Conservation (phyloP, 768 basidiomycete genomes). For the Rubroboletus satanas region DNA sequence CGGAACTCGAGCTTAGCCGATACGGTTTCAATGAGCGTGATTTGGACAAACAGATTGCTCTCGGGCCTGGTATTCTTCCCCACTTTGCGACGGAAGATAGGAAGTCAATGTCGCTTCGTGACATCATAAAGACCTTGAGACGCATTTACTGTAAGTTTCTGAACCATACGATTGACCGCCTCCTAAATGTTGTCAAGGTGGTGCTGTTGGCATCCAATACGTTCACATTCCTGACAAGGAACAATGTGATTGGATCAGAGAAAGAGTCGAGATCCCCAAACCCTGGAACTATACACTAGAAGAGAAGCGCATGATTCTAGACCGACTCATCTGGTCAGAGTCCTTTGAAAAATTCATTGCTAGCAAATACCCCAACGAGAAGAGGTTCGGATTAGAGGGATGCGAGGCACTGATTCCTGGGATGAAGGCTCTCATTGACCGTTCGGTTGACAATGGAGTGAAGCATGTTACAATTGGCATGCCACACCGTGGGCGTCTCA, state of each 20-base stretch:
- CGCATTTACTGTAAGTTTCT: conserved; percentile 84
- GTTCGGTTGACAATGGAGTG: conserved; percentile 93
- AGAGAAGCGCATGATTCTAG: conserved; percentile 98
- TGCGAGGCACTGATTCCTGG: conserved; percentile 97
- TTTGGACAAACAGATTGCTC: conserved; percentile 88
- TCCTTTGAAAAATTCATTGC: conserved; percentile 98
- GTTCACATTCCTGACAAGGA: conserved; percentile 97
- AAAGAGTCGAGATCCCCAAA: conserved; percentile 90
- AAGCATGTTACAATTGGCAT: conserved; percentile 97
- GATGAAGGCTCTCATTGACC: conserved; percentile 99
- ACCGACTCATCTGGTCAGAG: conserved; percentile 99
- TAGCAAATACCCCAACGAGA: conserved; percentile 98
- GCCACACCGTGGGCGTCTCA: conserved; percentile 98
- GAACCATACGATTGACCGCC: neutral
- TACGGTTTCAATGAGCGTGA: conserved; percentile 96
- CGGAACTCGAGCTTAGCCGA: conserved; percentile 89
- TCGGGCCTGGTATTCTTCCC: conserved; percentile 94
- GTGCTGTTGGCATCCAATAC: conserved; percentile 86
- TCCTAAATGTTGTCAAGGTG: conserved; percentile 46
- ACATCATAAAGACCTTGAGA: conserved; percentile 87
- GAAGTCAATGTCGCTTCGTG: conserved; percentile 83
- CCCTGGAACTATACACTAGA: conserved; percentile 98
- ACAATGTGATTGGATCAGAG: conserved; percentile 98
- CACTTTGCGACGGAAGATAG: conserved; percentile 87
- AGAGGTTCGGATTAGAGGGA: conserved; percentile 97